Percentiles rank a stretch among this genome's conserved stretches.
Evolutionary conservation across 768 basidiomycete species (phyloP).

Genomic region (Melanogaster broomeanus): DNA sequence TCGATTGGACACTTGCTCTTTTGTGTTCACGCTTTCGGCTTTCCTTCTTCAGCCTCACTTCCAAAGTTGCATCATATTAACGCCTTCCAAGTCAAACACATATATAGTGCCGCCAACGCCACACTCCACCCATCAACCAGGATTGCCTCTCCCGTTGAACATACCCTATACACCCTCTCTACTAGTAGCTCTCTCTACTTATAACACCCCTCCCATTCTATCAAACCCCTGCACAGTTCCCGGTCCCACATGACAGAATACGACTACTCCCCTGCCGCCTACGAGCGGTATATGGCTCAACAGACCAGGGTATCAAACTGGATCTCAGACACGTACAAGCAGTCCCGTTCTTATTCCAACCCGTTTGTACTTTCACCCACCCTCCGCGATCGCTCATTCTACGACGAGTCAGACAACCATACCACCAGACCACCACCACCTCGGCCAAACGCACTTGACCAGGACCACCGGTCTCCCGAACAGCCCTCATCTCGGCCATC

Average conservation of each 20-base stretch:
- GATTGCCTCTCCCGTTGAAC: constrained; percentile 1
- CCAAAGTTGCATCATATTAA: no score
- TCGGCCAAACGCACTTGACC: constrained; percentile 13
- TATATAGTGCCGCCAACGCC: background rate
- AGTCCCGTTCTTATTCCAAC: constrained; percentile 28
- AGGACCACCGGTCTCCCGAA: constrained; percentile 21
- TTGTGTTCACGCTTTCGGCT: background rate
- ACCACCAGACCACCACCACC: constrained; percentile 1
- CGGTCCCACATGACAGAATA: constrained; percentile 53
- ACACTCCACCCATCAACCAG: constrained; percentile 2
- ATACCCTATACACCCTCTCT: constrained; percentile 3
- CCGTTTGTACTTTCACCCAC: constrained; percentile 32
- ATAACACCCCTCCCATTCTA: constrained; percentile 11
- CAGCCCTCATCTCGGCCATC: constrained; percentile 27
- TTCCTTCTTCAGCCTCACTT: background rate
- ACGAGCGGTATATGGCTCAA: constrained; percentile 46
- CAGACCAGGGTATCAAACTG: constrained; percentile 51
- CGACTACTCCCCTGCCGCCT: constrained; percentile 59
- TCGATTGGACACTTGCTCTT: constrained; percentile 7
- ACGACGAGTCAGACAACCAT: constrained; percentile 12
- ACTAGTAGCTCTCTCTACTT: no score
- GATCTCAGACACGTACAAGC: constrained; percentile 44
- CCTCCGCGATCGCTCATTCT: constrained; percentile 32
- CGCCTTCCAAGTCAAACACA: background rate
- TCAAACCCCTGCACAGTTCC: constrained; percentile 9